Evolutionary conservation across 2,329 filamentous ascomycete species (phyloP).

Genomic region (Penicillium sp.): DNA sequence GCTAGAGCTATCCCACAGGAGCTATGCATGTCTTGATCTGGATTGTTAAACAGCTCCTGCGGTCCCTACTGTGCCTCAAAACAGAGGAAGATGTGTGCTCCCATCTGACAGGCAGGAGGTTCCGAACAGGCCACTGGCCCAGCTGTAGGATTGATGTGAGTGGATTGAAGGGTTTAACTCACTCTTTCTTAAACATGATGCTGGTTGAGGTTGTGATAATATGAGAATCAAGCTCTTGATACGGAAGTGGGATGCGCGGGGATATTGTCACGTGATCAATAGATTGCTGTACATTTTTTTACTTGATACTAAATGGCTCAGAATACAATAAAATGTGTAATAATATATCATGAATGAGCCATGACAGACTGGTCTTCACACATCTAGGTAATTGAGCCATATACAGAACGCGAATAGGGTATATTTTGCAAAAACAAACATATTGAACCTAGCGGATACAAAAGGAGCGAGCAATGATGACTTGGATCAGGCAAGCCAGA

Average conservation of each 20-base stretch:
- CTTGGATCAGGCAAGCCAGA: background rate
- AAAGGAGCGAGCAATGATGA: background rate
- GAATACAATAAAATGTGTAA: background rate
- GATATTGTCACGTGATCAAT: slow-evolving; percentile 10
- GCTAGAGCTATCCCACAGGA: slow-evolving; percentile 3
- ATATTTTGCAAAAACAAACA: background rate
- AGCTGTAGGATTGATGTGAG: fast-evolving
- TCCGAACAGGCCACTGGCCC: background rate
- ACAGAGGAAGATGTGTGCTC: background rate
- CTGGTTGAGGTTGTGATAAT: slow-evolving; percentile 14
- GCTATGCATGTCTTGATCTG: background rate
- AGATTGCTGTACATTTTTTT: background rate
- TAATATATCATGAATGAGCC: background rate
- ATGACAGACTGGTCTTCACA: background rate
- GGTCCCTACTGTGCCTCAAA: background rate
- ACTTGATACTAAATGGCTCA: slow-evolving; percentile 12
- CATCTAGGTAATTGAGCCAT: background rate
- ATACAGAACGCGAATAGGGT: background rate
- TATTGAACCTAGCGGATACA: background rate
- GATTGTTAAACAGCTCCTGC: background rate
- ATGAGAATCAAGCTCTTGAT: slow-evolving; percentile 12
- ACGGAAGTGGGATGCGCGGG: slow-evolving; percentile 31
- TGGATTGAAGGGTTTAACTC: slow-evolving; percentile 34
- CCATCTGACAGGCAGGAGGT: background rate
- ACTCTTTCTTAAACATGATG: slow-evolving; percentile 93